Evolutionary conservation across 352 stramenopile species (phyloP), one percentile per base, ranked within the genome.

Genomic region (Phytophthora uliginosa): DNA sequence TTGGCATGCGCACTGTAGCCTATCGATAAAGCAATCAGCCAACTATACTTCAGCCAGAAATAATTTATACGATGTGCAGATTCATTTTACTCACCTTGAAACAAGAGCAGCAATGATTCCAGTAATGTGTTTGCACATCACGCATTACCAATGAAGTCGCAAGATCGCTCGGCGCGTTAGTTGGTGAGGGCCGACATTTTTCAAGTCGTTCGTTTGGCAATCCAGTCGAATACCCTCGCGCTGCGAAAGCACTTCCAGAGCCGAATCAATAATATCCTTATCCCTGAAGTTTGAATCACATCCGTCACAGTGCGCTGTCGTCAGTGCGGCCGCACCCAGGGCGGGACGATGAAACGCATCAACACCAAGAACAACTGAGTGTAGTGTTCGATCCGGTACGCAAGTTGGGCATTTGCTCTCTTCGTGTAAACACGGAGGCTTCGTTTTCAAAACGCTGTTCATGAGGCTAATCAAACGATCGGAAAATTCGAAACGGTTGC

Each of bases 101-200:
- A 31, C 68, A 74, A 1, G 68, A 70, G 15, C 63, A 63, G 31
- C 59, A 62, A 24, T 68, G 66, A 12, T 58, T 59, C 45, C 59
- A 73, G 36, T 63, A 72, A 24, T 72, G 65, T 2, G 61, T 52
- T 58, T 72, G 55, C 12, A 66, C 22, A 22, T 72, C 65, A 1
- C 65, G 55, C 52, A 72, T 40, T 8, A 56, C 18, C 5, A 64
- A 6, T 18, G 40, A 48, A 20, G 40, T 48, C 13, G 2, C 40
- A 6, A 48, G 17, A 18, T 48, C 17, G n/a, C n/a, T n/a, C n/a
- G n/a, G n/a, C n/a, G n/a, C n/a, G n/a, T n/a, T n/a, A n/a, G n/a
- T n/a, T n/a, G n/a, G n/a, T n/a, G n/a, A n/a, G n/a, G n/a, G n/a
- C n/a, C n/a, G n/a, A n/a, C n/a, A n/a, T n/a, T n/a, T n/a, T n/a